phyloP scores from a whole-genome alignment of 768 basidiomycete genomes.

The Xerocomellus intermedius region DNA sequence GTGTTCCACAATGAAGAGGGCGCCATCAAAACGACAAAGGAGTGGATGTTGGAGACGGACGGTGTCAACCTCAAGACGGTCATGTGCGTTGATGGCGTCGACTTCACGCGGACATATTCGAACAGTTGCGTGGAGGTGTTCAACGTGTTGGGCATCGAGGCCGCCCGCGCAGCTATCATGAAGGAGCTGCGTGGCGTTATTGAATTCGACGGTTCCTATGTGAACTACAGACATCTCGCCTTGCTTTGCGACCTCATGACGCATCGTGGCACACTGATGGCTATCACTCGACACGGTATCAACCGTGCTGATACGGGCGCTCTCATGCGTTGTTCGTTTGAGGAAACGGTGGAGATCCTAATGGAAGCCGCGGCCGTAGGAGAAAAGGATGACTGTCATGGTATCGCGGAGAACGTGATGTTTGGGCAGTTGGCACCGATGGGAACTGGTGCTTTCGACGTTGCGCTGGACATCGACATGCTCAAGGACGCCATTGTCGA shows the following conservation, averaged over 20 bases:
- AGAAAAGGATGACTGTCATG: constrained; percentile 97
- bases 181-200: constrained; percentile 93
- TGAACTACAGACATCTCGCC: constrained; percentile 96
- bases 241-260: constrained; percentile 99
- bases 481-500: constrained; percentile 98
- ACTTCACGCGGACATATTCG: constrained; percentile 89
- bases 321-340: constrained; percentile 97
- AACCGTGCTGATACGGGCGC: constrained; percentile 99
- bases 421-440: constrained; percentile 99
- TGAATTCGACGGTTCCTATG: constrained; percentile 99
- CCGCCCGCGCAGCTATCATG: constrained; percentile 91
- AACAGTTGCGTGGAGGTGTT: constrained; percentile 97
- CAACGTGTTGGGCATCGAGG: constrained; percentile 94
- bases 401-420: constrained; percentile 98
- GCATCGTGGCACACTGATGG: constrained; percentile 91
- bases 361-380: constrained; percentile 99
- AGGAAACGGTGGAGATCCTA: constrained; percentile 98
- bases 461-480: constrained; percentile 96
- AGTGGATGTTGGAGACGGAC: constrained; percentile 98
- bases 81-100: constrained; percentile 93
- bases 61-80: constrained; percentile 95
- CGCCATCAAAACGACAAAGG: constrained; percentile 58
- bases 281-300: constrained; percentile 99
- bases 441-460: constrained; percentile 97
- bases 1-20: constrained; percentile 64